Base-by-base conservation (phyloP, 208 protist genomes). In the Herpetomonas samuelpessoai region DNA sequence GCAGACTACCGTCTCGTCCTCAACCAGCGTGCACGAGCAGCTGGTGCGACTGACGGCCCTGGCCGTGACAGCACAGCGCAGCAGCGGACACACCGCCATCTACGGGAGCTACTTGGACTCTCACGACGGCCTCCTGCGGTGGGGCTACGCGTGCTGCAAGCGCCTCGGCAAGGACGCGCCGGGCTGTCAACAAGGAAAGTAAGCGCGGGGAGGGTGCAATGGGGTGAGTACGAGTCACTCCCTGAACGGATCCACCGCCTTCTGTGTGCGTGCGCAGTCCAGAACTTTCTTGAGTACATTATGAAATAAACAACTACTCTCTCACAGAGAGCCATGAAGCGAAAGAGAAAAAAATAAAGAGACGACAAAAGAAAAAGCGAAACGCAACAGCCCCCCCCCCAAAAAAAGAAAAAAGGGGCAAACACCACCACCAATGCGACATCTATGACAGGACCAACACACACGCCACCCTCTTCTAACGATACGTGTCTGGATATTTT, bases 101-200 rank as follows among this genome's bases (percentile, higher is more conserved):
- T 95, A 76, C 49, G 88, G 88, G 31, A 93, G 86, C 57, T 91
- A 86, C 46, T 91, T 92, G 53, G 81, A 92, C 30, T 24, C 71
- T 6, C 35, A 57, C 18, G 53, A 26, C 19, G 91, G 86, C 53
- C 29, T 22, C 1, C 35, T 41, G 6, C 35, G 35, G 9, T 95
- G 89, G 86, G 89, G 86, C 7, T 95, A 93, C 62, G 65, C 74
- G 60, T 95, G 89, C 68, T 95, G 89, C 56, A 68, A 68, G 22
- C 57, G 57, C 0, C 57, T 76, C 14, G 76, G 59, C 3, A 81
- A 79, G 39, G 80, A 91, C 52, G 76, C 80, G 18, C 56, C 62
- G 2, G 46, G 70, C 14, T 91, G 83, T 48, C n/a, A 65, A 30
- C 39, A 53, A 0, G 30, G 22, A 2, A 51, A 53, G 22, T 47